Percentiles rank a stretch among this genome's conserved stretches.
Evolutionary conservation across 2,329 filamentous ascomycete genomes (phyloP).

Genomic region (Talaromyces sp.): DNA sequence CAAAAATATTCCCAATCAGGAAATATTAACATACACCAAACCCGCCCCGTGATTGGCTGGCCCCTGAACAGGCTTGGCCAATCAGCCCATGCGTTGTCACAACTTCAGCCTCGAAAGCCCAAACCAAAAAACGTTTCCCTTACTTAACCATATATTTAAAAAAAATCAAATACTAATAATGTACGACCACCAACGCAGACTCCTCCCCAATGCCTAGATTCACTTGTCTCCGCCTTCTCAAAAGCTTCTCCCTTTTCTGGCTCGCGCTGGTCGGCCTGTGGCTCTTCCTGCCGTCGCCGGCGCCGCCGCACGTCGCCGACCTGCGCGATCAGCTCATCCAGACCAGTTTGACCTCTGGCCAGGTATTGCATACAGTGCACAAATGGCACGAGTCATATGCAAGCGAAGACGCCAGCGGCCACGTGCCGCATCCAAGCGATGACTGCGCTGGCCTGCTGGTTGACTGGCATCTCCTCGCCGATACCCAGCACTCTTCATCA

Average conservation of each 20-base stretch:
- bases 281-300: constrained; percentile 8
- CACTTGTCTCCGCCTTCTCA: constrained; percentile 6
- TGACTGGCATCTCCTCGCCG: constrained; percentile 1
- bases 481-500: not conserved
- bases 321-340: not conserved
- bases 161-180: not conserved
- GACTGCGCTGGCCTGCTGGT: not conserved
- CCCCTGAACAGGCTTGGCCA: not conserved
- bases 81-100: not conserved
- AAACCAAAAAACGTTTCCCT: not conserved
- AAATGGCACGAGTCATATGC: constrained; percentile 4
- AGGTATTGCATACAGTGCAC: constrained; percentile 1
- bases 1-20: not conserved
- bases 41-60: not conserved
- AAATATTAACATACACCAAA: not conserved
- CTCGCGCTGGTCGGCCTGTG: constrained; percentile 6
- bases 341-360: not conserved
- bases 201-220: constrained; percentile 8
- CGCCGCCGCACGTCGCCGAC: not conserved
- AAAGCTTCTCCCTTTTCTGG: constrained; percentile 5
- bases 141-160: not conserved
- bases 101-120: not conserved
- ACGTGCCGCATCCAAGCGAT: not conserved
- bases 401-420: not conserved
- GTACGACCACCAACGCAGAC: not conserved